phyloP scores from a whole-genome alignment of 306 rosid genomes.

The Fragaria ananassa region DNA sequence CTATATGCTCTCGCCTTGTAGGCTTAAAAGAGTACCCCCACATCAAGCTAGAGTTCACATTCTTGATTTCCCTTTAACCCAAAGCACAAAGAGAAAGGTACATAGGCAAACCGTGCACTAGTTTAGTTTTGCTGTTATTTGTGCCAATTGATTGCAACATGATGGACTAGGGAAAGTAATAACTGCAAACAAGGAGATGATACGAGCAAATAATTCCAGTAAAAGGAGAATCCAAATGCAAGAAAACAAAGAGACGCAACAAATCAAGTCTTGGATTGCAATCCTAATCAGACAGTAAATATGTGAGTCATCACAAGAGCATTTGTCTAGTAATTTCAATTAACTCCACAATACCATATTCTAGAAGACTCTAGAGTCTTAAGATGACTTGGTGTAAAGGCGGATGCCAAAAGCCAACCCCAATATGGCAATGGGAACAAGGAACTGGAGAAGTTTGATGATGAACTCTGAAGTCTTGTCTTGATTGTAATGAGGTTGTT shows the following conservation, averaged over 20 bases:
- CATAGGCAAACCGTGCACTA: not conserved
- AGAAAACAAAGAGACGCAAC: not conserved
- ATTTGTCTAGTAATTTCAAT: not conserved
- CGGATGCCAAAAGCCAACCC: conserved; percentile 50
- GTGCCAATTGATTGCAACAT: not conserved
- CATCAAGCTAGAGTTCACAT: not conserved
- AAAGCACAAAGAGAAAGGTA: not conserved
- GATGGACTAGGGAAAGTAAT: not conserved
- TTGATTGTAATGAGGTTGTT: conserved; percentile 58
- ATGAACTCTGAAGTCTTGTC: conserved; percentile 61
- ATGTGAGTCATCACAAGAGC: conserved; percentile 4
- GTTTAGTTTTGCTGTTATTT: not conserved
- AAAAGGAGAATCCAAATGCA: not conserved
- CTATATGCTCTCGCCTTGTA: not conserved
- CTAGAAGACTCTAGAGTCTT: conserved; percentile 11
- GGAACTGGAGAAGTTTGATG: conserved; percentile 55
- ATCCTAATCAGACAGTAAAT: not conserved
- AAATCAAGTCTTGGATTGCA: not conserved
- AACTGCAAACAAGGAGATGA: not conserved
- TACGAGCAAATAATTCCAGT: not conserved
- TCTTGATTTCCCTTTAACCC: not conserved
- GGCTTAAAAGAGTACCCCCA: not conserved
- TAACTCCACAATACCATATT: not conserved
- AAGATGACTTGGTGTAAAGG: conserved; percentile 46
- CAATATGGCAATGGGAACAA: conserved; percentile 54